Base-by-base conservation (phyloP, 2,329 filamentous ascomycete genomes). In the Botrytis fragariae region DNA sequence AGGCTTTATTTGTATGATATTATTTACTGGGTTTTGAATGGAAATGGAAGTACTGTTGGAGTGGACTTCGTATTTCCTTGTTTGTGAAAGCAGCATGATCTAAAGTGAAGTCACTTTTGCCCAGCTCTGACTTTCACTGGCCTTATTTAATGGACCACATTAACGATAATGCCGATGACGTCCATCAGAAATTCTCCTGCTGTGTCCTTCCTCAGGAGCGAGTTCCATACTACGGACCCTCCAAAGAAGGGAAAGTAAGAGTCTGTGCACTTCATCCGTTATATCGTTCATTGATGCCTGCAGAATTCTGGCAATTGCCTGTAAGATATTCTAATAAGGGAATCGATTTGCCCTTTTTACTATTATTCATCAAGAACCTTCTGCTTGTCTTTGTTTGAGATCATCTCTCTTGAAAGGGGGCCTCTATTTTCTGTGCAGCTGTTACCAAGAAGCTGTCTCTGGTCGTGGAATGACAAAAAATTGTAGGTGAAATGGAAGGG, bases 341-440 rank as follows among this genome's bases (percentile, higher is more conserved):
- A 29, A 57, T 3, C 3, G 3, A 57, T 29, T 57, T 57, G 51
- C n/a, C 14, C 3, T 18, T 18, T 18, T 57, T 8, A 9, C 14
- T 32, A 29, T 8, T 54, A 1, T 29, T 29, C 6, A 18, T 9
- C n/a, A 8, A 51, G 6, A 14, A 8, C 14, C 25, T 18, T 29
- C 51, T 57, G 14, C n/a, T 29, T 32, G n/a, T 32, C n/a, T 57
- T 29, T 9, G 8, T 16, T 29, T 18, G 51, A 29, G n/a, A 29
- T 29, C 0, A 9, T 29, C 0, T 54, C 1, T 29, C n/a, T 16
- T 54, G 51, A 54, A 18, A 57, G n/a, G 18, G 9, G 0, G 14
- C 6, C 0, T 57, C 9, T 3, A 32, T 18, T 0, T 29, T 18
- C 25, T 29, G 0, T 14, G 0, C 14, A 18, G 8, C 3, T 54